phyloP scores from a whole-genome alignment of 176 grass and related monocot genomes.

The Carex kokanica region DNA sequence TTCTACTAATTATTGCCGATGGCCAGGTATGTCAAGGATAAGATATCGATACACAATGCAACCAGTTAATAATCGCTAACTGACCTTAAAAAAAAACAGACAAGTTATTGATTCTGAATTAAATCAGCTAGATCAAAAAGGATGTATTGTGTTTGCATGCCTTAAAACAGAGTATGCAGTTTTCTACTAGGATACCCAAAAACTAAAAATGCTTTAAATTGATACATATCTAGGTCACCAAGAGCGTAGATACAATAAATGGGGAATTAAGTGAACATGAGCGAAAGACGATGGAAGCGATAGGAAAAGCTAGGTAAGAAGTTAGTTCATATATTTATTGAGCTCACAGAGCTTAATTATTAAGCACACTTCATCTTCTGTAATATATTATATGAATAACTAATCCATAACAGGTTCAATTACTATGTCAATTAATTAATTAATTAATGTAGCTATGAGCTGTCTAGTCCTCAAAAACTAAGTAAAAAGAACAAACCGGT shows the following conservation, averaged over 20 bases:
- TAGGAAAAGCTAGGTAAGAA: slow-evolving; percentile 40
- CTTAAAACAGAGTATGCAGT: neutral
- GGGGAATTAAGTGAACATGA: slow-evolving; percentile 35
- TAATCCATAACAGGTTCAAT: too few species aligned
- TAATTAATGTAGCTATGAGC: neutral
- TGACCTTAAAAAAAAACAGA: too few species aligned
- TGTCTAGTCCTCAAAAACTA: neutral
- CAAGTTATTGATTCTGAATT: too few species aligned
- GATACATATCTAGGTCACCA: slow-evolving; percentile 30
- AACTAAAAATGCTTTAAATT: neutral
- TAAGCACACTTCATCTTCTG: too few species aligned
- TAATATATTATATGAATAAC: too few species aligned
- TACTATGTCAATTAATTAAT: neutral
- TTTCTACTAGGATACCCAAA: neutral
- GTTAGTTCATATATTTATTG: neutral
- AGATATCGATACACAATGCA: neutral
- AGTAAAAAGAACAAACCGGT: neutral
- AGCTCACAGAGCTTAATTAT: too few species aligned
- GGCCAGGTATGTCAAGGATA: slow-evolving; percentile 1
- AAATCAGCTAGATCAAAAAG: too few species aligned
- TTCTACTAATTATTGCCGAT: slow-evolving; percentile 36
- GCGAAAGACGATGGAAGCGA: slow-evolving; percentile 34
- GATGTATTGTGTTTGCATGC: neutral
- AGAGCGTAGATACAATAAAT: slow-evolving; percentile 14
- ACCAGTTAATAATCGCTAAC: too few species aligned